phyloP scores from a whole-genome alignment of 768 basidiomycete genomes.

The Lactarius hengduanensis region DNA sequence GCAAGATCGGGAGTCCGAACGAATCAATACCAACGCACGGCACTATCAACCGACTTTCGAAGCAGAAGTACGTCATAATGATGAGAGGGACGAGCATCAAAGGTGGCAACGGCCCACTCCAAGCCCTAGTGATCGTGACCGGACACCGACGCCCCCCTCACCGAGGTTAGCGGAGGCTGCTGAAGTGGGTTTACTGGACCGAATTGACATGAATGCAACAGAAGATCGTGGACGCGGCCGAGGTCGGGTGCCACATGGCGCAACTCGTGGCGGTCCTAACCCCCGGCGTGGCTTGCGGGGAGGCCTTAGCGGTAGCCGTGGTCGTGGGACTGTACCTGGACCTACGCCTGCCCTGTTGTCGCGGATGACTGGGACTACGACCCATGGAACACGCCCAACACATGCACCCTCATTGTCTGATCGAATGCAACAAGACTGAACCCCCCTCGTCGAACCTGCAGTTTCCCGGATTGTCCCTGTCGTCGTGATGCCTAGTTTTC shows the following conservation, averaged over 20 bases:
- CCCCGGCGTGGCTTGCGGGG: constrained; percentile 8
- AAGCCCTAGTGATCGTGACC: constrained; percentile 2
- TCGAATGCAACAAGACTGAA: constrained; percentile 19
- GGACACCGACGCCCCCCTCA: neutral
- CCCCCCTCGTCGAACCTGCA: neutral
- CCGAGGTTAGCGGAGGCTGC: constrained; percentile 7
- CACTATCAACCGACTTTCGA: neutral
- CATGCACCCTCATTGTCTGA: constrained; percentile 11
- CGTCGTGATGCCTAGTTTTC: too few relatives aligned
- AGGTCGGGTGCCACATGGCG: constrained; percentile 3
- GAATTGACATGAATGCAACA: constrained; percentile 15
- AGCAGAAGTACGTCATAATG: neutral
- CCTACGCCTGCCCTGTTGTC: constrained; percentile 2
- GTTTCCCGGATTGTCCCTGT: too few relatives aligned
- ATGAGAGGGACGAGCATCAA: neutral
- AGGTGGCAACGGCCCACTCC: neutral
- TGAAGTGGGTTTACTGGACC: constrained; percentile 12
- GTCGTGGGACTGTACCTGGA: constrained; percentile 7
- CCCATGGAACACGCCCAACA: neutral
- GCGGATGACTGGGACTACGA: constrained; percentile 13
- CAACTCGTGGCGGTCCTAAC: constrained; percentile 7
- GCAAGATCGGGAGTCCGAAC: neutral
- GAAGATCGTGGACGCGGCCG: constrained; percentile 4
- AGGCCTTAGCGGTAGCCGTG: neutral
- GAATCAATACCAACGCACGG: neutral